Evolutionary conservation across 768 basidiomycete species (phyloP).

Genomic region (Xerocomellus intermedius): DNA sequence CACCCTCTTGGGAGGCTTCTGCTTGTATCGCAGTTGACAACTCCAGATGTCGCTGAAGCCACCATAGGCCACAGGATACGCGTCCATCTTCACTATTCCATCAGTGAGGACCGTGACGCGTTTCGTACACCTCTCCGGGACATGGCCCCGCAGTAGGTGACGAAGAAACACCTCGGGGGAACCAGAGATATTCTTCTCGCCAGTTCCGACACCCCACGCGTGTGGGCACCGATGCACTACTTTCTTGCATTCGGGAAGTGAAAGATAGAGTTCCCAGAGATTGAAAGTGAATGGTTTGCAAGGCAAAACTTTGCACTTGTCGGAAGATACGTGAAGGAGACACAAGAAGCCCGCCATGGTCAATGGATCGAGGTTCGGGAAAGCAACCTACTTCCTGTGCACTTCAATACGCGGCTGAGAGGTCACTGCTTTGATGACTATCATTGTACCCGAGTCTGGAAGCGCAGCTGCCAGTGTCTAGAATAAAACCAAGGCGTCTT

Average conservation of each 20-base stretch:
- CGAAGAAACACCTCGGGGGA: background rate
- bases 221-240: accelerated
- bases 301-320: background rate
- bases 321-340: background rate
- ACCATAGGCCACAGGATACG: conserved; percentile 26
- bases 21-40: conserved; percentile 8
- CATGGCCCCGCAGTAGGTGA: background rate
- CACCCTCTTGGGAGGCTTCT: conserved; percentile 7
- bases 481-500: no score
- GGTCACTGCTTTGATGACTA: no score
- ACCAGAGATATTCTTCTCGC: background rate
- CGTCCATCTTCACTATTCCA: conserved; percentile 7
- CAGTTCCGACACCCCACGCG: background rate
- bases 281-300: no score
- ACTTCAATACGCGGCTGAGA: background rate
- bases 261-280: no score
- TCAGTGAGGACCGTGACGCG: conserved; percentile 16
- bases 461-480: no score
- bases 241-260: background rate
- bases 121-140: background rate
- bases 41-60: conserved; percentile 33
- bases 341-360: background rate
- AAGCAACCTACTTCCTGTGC: background rate
- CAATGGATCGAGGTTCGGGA: background rate
- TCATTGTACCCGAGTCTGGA: no score